Evolutionary conservation across 306 rosid genomes (phyloP), one percentile per base, ranked within the genome.

Genomic region (Vigna hirtella): DNA sequence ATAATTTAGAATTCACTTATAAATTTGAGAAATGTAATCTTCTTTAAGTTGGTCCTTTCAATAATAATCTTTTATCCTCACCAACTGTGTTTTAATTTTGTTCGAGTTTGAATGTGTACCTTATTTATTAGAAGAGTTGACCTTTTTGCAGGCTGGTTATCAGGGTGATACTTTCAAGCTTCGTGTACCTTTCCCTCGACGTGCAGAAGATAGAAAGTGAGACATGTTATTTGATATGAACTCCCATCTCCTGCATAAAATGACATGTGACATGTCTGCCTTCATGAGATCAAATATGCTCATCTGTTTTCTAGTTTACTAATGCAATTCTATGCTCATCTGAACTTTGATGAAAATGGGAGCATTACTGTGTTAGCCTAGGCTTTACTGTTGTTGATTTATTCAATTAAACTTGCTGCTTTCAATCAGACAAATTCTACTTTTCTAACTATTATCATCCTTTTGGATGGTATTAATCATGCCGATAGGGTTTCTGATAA

Each of bases 121-220:
- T 69, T 77, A 17, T 38, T 59, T 53, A 2, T 50, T 18, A 1
- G 40, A 68, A 12, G 66, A 64, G 55, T 14, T 48, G 0, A 52
- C 72, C 0, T 58, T 67, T 71, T 70, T 77, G 77, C 69, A 93
- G 98, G 93, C 93, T 73, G 91, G 89, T 78, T 91, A 85, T 87
- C 83, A 84, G 69, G 94, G 96, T 16, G 80, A 74, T 59, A 86
- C 77, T 72, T 87, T 93, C 89, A 92, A 93, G 93, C 99, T 95
- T 62, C 91, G 97, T 53, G 90, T 95, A 70, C 97, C 98, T 66
- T 95, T 95, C 68, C 91, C 98, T 4, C 89, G 98, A 78, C 90
- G 79, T 18, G 99, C 98, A 51, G 93, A 81, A 83, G 90, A 93
- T 83, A 89, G 99, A 83, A 95, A 89, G 99, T 93, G 72, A 87